Conservation (phyloP, 768 basidiomycete species). For the Hirschioporus abietinus region DNA sequence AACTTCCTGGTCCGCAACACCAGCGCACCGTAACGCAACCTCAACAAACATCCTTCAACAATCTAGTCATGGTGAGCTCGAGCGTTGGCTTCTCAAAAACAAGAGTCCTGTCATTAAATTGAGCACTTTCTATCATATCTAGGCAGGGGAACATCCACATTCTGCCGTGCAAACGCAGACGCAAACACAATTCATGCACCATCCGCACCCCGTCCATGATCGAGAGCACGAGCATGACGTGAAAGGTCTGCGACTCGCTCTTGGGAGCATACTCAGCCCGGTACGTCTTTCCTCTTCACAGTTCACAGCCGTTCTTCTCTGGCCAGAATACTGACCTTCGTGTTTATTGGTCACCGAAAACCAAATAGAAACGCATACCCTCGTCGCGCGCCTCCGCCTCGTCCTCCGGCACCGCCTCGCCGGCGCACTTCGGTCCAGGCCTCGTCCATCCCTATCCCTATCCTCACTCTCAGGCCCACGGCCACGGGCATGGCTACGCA, state of each 20-base stretch:
- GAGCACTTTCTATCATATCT: no score
- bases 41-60: no score
- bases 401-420: conserved; percentile 47
- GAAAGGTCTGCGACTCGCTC: conserved; percentile 39
- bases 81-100: no score
- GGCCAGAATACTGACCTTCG: no score
- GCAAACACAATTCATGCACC: not conserved
- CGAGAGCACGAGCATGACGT: conserved; percentile 22
- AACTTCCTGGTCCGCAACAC: no score
- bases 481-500: conserved; percentile 8
- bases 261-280: conserved; percentile 57
- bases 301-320: no score
- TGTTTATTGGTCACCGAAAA: conserved; percentile 4
- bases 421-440: conserved; percentile 31
- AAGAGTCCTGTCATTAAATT: no score
- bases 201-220: not conserved
- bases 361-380: conserved; percentile 41
- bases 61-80: no score
- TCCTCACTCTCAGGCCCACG: conserved; percentile 10
- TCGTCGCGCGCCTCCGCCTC: conserved; percentile 35
- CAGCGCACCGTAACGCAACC: no score
- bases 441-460: conserved; percentile 20
- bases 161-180: not conserved
- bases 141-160: not conserved
- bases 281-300: no score